Evolutionary conservation across 164 flowering plant genomes (phyloP).

Genomic region (Stephania cephalantha): DNA sequence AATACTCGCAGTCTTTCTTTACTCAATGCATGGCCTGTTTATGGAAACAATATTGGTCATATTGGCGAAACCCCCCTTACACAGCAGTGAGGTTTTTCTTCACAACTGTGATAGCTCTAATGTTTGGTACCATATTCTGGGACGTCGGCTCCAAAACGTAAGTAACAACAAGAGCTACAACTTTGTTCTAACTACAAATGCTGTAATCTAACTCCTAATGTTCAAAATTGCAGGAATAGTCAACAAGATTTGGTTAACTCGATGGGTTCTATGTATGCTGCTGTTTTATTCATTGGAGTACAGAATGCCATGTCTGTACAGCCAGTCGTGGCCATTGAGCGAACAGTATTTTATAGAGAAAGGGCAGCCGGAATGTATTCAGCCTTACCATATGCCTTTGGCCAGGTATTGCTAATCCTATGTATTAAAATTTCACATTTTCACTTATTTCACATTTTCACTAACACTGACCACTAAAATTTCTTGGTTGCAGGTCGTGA

Average conservation of each 20-base stretch:
- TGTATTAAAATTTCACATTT: neutral
- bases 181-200: neutral
- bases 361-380: slow-evolving; percentile 47
- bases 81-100: slow-evolving; percentile 28
- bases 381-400: slow-evolving; percentile 35
- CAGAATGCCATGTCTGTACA: slow-evolving; percentile 30
- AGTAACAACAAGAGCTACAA: neutral
- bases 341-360: slow-evolving; percentile 40
- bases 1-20: slow-evolving; percentile 24
- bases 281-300: slow-evolving; percentile 28
- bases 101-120: slow-evolving; percentile 20
- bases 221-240: slow-evolving; percentile 12
- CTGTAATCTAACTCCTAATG: neutral
- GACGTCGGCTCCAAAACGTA: slow-evolving; percentile 29
- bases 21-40: slow-evolving; percentile 35
- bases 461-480: neutral
- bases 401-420: slow-evolving; percentile 19
- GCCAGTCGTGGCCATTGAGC: slow-evolving; percentile 33
- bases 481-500: slow-evolving; percentile 17
- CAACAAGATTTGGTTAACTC: slow-evolving; percentile 27
- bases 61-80: slow-evolving; percentile 39
- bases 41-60: slow-evolving; percentile 38
- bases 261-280: slow-evolving; percentile 28
- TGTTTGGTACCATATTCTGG: slow-evolving; percentile 39
- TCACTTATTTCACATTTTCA: neutral